These are phyloP conservation scores for Condylostoma magnum DNA, from an alignment of 169 alveolate genomes.

Conservation along the genomic window DNA sequence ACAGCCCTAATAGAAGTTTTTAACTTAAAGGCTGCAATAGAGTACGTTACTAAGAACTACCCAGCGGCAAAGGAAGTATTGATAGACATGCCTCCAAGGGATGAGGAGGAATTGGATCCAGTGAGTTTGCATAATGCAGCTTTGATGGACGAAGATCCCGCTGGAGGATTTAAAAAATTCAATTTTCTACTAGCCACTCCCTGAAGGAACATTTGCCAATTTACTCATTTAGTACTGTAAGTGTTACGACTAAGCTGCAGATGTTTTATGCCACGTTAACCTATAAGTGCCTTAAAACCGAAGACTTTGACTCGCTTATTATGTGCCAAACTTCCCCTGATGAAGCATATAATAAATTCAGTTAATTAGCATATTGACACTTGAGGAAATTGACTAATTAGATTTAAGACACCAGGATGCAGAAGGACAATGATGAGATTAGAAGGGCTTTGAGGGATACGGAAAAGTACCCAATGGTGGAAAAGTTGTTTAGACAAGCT, in stretches of 20 bases:
- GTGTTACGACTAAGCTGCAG: constrained; percentile 87
- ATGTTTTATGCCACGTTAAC: constrained; percentile 80
- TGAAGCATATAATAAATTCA: constrained; percentile 84
- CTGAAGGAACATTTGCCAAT: constrained; percentile 87
- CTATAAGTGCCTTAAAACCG: constrained; percentile 63
- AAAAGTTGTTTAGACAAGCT: constrained; percentile 80
- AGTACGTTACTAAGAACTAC: constrained; percentile 69
- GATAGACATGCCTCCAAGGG: constrained; percentile 91
- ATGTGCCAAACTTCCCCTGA: constrained; percentile 54
- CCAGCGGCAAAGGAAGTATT: constrained; percentile 84
- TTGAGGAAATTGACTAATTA: constrained; percentile 72
- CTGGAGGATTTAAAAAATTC: constrained; percentile 78
- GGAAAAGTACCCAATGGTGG: constrained; percentile 79
- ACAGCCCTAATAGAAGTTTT: constrained; percentile 87
- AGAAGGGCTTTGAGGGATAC: constrained; percentile 76
- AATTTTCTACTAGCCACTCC: constrained; percentile 72
- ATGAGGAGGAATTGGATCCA: constrained; percentile 87
- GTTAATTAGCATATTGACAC: constrained; percentile 69
- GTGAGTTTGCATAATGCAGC: constrained; percentile 89
- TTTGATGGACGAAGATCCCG: constrained; percentile 79
- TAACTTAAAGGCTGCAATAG: constrained; percentile 88
- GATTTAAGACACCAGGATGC: constrained; percentile 75
- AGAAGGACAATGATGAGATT: constrained; percentile 76
- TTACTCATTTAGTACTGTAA: constrained; percentile 81
- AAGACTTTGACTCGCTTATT: constrained; percentile 79